Evolutionary conservation across 495 filamentous ascomycete genomes (phyloP).

Genomic region (Niebla homalea): DNA sequence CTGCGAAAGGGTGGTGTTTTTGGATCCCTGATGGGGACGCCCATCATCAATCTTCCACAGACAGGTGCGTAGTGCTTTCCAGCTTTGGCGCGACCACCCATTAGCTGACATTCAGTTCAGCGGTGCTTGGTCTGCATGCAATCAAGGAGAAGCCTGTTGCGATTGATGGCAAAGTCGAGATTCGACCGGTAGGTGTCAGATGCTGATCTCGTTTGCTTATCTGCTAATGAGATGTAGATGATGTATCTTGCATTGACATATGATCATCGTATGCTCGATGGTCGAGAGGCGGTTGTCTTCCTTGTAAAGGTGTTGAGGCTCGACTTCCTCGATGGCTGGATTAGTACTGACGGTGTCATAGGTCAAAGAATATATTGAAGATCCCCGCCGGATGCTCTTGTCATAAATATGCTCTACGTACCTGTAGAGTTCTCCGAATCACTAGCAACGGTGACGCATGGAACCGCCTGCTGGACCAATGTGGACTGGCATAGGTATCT

Average conservation of each 20-base stretch:
- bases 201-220: conserved; percentile 1
- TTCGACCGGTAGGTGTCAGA: conserved; percentile 53
- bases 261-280: conserved; percentile 89
- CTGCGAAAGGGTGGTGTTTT: conserved; percentile 49
- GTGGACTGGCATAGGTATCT: neutral
- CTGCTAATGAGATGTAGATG: conserved; percentile 44
- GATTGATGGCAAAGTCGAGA: conserved; percentile 83
- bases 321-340: neutral
- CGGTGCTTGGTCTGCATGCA: conserved; percentile 91
- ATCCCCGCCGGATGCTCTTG: conserved; percentile 83
- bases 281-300: conserved; percentile 93
- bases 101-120: conserved; percentile 26
- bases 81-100: neutral
- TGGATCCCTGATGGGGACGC: conserved; percentile 85
- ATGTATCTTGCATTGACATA: conserved; percentile 98
- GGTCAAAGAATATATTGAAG: conserved; percentile 96
- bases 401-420: conserved; percentile 21
- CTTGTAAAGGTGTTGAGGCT: conserved; percentile 58
- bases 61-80: conserved; percentile 35
- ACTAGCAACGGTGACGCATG: neutral
- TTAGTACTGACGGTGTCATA: conserved; percentile 17
- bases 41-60: conserved; percentile 98
- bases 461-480: neutral
- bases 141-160: conserved; percentile 91
- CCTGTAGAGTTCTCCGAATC: no score